Conservation (phyloP, 2,329 filamentous ascomycete genomes). For the Colletotrichum navitas region DNA sequence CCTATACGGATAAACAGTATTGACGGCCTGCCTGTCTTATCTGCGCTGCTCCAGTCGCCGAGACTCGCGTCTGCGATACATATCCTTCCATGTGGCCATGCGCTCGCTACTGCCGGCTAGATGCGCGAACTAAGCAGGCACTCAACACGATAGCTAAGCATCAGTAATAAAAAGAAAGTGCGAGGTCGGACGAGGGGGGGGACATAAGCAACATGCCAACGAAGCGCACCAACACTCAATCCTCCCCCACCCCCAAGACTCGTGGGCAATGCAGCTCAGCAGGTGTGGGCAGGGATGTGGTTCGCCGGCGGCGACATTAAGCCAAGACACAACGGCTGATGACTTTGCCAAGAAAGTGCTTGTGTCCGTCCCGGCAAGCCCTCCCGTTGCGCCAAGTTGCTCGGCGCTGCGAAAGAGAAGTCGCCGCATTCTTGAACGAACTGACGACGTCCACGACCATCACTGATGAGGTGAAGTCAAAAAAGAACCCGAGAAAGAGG, state of each 20-base stretch:
- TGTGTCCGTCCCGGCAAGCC: conserved; percentile 41
- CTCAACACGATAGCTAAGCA: not conserved
- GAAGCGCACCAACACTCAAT: too few relatives aligned
- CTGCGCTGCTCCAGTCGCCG: too few relatives aligned
- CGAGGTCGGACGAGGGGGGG: not conserved
- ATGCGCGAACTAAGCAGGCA: not conserved
- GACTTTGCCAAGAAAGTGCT: conserved; percentile 42
- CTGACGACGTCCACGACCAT: conserved; percentile 15
- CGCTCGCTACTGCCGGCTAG: not conserved
- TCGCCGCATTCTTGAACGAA: conserved; percentile 30
- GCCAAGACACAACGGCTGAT: conserved; percentile 38
- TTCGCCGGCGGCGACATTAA: conserved; percentile 4
- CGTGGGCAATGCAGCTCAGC: not conserved
- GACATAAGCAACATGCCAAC: not conserved
- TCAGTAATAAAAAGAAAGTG: not conserved
- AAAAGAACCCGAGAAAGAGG: not conserved
- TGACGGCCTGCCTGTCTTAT: too few relatives aligned
- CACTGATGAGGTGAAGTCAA: not conserved
- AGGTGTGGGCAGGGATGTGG: conserved; percentile 23
- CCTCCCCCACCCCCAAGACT: too few relatives aligned
- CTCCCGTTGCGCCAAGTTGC: conserved; percentile 40
- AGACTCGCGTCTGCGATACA: not conserved
- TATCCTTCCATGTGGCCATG: not conserved
- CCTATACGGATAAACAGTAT: too few relatives aligned
- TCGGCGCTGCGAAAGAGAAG: conserved; percentile 39